These are phyloP conservation scores for Penicillium paradoxum DNA, from an alignment of 495 filamentous ascomycete genomes.

Conservation along the genomic window DNA sequence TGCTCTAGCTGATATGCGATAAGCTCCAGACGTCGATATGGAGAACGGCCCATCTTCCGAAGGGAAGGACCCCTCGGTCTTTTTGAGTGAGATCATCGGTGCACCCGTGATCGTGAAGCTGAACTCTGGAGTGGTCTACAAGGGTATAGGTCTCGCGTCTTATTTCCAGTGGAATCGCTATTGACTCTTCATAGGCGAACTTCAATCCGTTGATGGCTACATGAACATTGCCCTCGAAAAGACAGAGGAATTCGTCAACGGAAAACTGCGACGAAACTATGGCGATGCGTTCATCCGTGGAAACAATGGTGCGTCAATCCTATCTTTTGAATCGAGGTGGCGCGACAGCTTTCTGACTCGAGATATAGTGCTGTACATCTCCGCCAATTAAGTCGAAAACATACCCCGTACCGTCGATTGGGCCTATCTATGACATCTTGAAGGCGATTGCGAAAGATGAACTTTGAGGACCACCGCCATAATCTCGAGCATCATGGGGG, in stretches of 20 bases:
- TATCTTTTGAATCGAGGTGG: background rate
- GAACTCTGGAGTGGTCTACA: conserved; percentile 93
- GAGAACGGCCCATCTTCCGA: conserved; percentile 66
- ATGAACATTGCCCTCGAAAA: conserved; percentile 99
- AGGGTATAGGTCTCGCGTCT: conserved; percentile 52
- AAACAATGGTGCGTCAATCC: conserved; percentile 70
- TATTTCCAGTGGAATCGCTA: background rate
- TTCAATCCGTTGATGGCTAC: conserved; percentile 97
- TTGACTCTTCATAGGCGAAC: conserved; percentile 56
- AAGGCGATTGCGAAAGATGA: background rate
- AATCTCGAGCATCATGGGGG: background rate
- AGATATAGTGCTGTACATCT: conserved; percentile 37
- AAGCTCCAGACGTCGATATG: conserved; percentile 40
- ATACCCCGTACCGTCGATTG: background rate
- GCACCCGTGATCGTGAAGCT: conserved; percentile 89
- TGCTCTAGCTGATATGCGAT: background rate
- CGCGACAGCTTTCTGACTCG: background rate
- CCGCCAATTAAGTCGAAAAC: conserved; percentile 26
- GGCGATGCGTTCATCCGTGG: conserved; percentile 95
- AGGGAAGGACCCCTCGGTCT: conserved; percentile 83
- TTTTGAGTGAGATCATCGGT: conserved; percentile 88
- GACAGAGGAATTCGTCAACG: conserved; percentile 85
- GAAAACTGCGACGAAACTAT: conserved; percentile 71
- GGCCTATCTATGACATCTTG: background rate
- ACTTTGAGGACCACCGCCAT: background rate